These are phyloP conservation scores for Gaeumannomyces tritici DNA, from an alignment of 2,329 filamentous ascomycete genomes.

Conservation along the genomic window DNA sequence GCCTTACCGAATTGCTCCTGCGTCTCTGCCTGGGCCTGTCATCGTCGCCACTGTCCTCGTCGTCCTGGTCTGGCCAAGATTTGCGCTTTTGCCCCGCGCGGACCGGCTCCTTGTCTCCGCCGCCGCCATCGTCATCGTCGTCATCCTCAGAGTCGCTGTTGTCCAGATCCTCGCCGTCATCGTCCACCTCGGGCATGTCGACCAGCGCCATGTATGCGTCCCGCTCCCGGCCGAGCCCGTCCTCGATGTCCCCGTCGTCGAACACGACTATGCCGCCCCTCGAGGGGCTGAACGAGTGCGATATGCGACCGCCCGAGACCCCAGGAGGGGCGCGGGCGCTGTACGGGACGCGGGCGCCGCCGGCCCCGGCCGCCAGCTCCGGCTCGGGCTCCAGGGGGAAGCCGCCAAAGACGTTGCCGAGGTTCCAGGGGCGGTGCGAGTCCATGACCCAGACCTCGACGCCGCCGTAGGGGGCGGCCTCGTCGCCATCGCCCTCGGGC, in stretches of 20 bases:
- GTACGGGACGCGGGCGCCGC: neutral
- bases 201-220: conserved; percentile 78
- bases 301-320: conserved; percentile 64
- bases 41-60: conserved; percentile 63
- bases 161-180: conserved; percentile 55
- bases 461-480: conserved; percentile 49
- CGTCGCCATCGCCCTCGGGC: conserved; percentile 50
- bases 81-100: conserved; percentile 63
- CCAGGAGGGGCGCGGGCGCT: conserved; percentile 47
- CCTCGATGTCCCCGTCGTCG: conserved; percentile 91
- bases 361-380: conserved; percentile 29
- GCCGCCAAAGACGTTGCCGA: conserved; percentile 85
- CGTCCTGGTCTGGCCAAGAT: conserved; percentile 63
- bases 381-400: conserved; percentile 45
- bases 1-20: conserved; percentile 75
- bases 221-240: conserved; percentile 63
- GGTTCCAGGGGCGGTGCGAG: conserved; percentile 85
- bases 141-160: conserved; percentile 49
- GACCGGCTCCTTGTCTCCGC: conserved; percentile 27
- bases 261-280: conserved; percentile 87
- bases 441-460: conserved; percentile 95
- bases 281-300: conserved; percentile 62
- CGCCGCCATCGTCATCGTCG: conserved; percentile 35
- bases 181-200: conserved; percentile 84
- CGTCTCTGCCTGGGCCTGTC: conserved; percentile 70